These are phyloP conservation scores for Protea cynaroides DNA, from an alignment of 164 flowering plant species.

Conservation along the genomic window DNA sequence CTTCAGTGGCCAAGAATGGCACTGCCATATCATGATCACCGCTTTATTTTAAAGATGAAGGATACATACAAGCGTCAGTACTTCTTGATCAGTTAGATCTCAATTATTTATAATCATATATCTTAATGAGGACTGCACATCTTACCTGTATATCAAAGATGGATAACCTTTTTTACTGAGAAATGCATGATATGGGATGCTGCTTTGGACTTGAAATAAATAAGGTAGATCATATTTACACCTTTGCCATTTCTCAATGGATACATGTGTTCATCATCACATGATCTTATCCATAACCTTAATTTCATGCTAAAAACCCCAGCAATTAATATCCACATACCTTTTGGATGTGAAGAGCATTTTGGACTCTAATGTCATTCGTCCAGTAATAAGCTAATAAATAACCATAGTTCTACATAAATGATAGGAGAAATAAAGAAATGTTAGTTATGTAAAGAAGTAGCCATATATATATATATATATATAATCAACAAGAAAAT, in stretches of 20 bases:
- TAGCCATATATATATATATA: no score
- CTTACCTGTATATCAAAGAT: conserved; percentile 19
- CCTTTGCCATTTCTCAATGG: conserved; percentile 20
- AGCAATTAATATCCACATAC: conserved; percentile 14
- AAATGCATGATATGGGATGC: conserved; percentile 12
- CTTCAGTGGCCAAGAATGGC: conserved; percentile 22
- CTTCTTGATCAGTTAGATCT: not conserved
- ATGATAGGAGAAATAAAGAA: not conserved
- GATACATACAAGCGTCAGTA: not conserved
- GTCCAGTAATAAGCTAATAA: conserved; percentile 29
- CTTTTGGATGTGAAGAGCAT: conserved; percentile 37
- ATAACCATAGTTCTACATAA: conserved; percentile 26
- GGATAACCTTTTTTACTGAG: conserved; percentile 17
- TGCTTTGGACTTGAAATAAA: conserved; percentile 10
- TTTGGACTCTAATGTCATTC: conserved; percentile 29
- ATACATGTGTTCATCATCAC: conserved; percentile 15
- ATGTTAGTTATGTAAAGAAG: no score
- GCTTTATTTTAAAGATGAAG: conserved; percentile 10
- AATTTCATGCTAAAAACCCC: no score
- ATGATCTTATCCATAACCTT: not conserved
- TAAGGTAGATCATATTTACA: conserved; percentile 17
- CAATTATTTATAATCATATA: not conserved
- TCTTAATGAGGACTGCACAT: no score
- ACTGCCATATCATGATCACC: conserved; percentile 35
- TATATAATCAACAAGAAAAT: conserved; percentile 1